Percentiles rank a stretch among this genome's conserved stretches.
Conservation (phyloP, 768 basidiomycete species). For the Saitozyma sp. region DNA sequence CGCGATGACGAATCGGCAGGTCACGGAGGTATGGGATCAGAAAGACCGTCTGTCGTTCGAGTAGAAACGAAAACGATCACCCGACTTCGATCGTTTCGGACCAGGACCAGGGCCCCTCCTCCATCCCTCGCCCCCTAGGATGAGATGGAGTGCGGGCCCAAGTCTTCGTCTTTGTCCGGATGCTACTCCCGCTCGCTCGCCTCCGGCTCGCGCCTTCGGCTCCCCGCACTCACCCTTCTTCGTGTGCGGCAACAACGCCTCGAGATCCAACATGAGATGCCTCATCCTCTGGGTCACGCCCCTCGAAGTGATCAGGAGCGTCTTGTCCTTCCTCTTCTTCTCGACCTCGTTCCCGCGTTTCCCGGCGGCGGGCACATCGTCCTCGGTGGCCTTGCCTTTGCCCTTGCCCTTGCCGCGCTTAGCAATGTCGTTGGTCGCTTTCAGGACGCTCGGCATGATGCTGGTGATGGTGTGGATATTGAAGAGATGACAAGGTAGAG, state of each 20-base stretch:
- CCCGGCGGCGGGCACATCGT: neutral
- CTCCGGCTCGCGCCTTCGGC: too few relatives aligned
- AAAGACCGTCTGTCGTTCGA: too few relatives aligned
- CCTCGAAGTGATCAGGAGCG: constrained; percentile 85
- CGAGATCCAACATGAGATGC: constrained; percentile 93
- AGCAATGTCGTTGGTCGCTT: constrained; percentile 1
- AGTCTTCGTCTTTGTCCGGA: neutral
- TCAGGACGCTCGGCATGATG: constrained; percentile 1
- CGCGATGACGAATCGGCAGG: neutral
- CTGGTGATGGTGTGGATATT: constrained; percentile 5
- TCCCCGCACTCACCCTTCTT: constrained; percentile 75
- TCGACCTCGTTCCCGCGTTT: constrained; percentile 48
- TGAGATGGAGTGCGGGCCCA: neutral
- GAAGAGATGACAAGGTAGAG: constrained; percentile 1
- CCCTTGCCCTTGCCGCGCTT: constrained; percentile 16
- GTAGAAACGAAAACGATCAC: neutral
- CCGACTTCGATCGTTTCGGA: neutral
- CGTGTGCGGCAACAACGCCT: constrained; percentile 83
- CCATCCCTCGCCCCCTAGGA: neutral
- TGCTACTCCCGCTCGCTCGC: too few relatives aligned
- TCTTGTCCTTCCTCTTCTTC: constrained; percentile 90
- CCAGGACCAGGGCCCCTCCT: neutral
- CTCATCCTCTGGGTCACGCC: constrained; percentile 95
- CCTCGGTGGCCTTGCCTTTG: constrained; percentile 1
- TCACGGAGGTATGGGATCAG: too few relatives aligned